Evolutionary conservation across 2,329 filamentous ascomycete species (phyloP).

Genomic region (Nannizziopsis barbatae): DNA sequence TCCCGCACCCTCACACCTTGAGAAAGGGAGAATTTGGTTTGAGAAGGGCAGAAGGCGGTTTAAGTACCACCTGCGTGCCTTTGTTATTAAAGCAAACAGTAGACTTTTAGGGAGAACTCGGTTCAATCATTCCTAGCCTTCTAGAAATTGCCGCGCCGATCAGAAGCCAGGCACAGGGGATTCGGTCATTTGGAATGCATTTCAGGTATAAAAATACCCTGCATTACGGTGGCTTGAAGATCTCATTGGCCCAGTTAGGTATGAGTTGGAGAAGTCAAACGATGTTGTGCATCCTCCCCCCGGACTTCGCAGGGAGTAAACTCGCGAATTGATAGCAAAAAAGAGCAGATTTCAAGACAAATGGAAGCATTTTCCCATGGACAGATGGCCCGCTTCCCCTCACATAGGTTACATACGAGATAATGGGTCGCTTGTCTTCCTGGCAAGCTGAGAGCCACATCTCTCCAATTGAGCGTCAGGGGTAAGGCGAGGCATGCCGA

Average conservation of each 20-base stretch:
- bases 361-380: neutral
- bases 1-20: neutral
- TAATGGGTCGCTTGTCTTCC: neutral
- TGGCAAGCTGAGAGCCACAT: neutral
- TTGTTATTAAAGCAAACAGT: too few species aligned
- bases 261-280: too few species aligned
- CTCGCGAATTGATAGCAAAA: neutral
- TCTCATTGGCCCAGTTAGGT: too few species aligned
- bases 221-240: too few species aligned
- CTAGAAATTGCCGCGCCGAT: constrained; percentile 3
- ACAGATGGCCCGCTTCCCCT: constrained; percentile 5
- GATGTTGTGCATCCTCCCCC: neutral
- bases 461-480: neutral
- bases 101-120: neutral
- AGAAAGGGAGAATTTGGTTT: neutral
- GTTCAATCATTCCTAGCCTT: neutral
- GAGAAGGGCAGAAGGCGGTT: neutral
- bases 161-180: neutral
- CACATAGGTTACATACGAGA: constrained; percentile 7
- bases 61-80: neutral
- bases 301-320: neutral
- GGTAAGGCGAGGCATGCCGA: neutral
- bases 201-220: neutral
- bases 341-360: neutral
- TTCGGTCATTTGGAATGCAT: neutral